These are phyloP conservation scores for Chamaenerion angustifolium DNA, from an alignment of 345 rosid genomes.

Conservation along the genomic window DNA sequence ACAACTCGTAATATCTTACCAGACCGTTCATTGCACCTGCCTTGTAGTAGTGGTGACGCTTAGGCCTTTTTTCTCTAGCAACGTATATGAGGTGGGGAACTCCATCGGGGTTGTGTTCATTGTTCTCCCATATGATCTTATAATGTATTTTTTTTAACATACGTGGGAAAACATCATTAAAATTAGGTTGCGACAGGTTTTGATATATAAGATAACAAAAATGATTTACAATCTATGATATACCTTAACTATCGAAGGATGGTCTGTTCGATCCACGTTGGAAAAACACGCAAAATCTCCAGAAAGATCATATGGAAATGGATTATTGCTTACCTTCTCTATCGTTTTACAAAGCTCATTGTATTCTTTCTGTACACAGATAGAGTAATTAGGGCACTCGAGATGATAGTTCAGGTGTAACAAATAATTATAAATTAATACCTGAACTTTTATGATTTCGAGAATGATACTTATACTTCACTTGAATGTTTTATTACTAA, in stretches of 20 bases:
- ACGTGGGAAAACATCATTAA: neutral
- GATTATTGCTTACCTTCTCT: constrained; percentile 16
- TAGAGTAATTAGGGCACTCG: no score
- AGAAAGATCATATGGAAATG: neutral
- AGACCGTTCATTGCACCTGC: constrained; percentile 78
- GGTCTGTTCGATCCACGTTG: constrained; percentile 22
- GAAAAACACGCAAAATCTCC: constrained; percentile 36
- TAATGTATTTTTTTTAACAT: neutral
- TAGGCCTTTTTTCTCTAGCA: constrained; percentile 52
- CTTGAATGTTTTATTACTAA: no score
- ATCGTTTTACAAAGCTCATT: constrained; percentile 28
- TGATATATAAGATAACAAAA: no score
- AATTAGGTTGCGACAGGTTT: neutral
- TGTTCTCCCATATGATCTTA: constrained; percentile 49
- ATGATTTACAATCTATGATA: neutral
- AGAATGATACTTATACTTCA: no score
- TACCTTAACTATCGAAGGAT: constrained; percentile 53
- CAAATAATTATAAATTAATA: no score
- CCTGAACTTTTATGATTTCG: no score
- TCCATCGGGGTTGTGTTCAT: constrained; percentile 13
- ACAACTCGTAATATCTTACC: constrained; percentile 31
- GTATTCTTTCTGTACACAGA: constrained; percentile 31
- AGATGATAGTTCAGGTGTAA: neutral
- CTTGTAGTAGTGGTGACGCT: constrained; percentile 43
- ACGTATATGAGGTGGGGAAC: constrained; percentile 50